A percentile compares a stretch with the other conserved stretches of the same genome.
These are phyloP conservation scores for Suhomyces xylopsoci DNA, from an alignment of 805 yeast species.

Conservation along the genomic window DNA sequence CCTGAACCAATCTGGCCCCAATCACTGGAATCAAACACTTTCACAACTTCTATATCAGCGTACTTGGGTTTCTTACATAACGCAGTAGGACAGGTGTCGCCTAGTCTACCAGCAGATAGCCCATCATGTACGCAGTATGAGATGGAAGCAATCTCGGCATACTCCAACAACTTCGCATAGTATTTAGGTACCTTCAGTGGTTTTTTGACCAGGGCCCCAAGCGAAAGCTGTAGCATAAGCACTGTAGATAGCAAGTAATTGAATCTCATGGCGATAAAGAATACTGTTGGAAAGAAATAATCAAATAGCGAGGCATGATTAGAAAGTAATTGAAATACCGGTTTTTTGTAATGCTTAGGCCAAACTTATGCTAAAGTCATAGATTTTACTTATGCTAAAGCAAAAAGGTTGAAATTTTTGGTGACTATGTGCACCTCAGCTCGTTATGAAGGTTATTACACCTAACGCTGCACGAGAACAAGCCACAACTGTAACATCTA, in stretches of 20 bases:
- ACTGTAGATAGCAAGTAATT: not conserved
- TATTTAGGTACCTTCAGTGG: constrained; percentile 9
- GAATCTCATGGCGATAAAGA: not conserved
- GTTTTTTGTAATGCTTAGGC: not conserved
- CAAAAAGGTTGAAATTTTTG: not conserved
- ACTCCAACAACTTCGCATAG: constrained; percentile 24
- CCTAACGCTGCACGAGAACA: constrained; percentile 38
- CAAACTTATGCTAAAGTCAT: not conserved
- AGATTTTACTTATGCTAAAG: not conserved
- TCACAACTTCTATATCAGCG: constrained; percentile 31
- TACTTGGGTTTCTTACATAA: constrained; percentile 21
- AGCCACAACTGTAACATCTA: constrained; percentile 39
- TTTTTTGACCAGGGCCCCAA: not conserved
- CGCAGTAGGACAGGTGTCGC: constrained; percentile 22
- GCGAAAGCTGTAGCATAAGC: not conserved
- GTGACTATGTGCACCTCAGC: constrained; percentile 31
- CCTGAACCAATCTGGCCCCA: constrained; percentile 54
- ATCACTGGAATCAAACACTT: constrained; percentile 40
- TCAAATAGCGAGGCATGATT: not conserved
- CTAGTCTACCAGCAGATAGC: constrained; percentile 21
- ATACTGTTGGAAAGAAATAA: not conserved
- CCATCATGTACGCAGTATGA: constrained; percentile 38
- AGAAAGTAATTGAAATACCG: not conserved
- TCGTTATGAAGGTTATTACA: constrained; percentile 40
- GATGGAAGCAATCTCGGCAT: constrained; percentile 33